phyloP scores from a whole-genome alignment of 2,329 filamentous ascomycete genomes.

The Diaporthe sp. region DNA sequence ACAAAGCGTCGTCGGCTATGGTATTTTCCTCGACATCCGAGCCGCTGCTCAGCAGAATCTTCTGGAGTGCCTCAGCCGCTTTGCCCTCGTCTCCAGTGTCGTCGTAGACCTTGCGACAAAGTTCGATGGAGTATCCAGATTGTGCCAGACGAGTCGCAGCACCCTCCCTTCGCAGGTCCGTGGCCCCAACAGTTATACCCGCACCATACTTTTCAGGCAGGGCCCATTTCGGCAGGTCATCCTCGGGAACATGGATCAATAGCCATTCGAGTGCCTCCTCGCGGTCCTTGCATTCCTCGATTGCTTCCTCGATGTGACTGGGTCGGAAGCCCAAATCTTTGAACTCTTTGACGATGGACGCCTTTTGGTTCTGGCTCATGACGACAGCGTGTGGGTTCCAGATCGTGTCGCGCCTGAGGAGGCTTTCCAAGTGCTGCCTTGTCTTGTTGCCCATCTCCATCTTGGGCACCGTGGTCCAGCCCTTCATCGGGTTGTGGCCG shows the following conservation, averaged over 20 bases:
- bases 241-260: conserved; percentile 95
- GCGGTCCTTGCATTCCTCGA: conserved; percentile 87
- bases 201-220: conserved; percentile 93
- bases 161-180: conserved; percentile 84
- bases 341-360: conserved; percentile 79
- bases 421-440: conserved; percentile 81
- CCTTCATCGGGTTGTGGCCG: conserved; percentile 70
- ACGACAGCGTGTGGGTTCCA: conserved; percentile 88
- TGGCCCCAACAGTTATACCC: conserved; percentile 87
- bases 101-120: conserved; percentile 85
- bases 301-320: conserved; percentile 91
- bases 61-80: conserved; percentile 85
- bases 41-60: conserved; percentile 70
- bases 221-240: conserved; percentile 94
- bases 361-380: conserved; percentile 71
- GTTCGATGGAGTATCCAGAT: conserved; percentile 86
- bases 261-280: conserved; percentile 97
- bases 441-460: conserved; percentile 93
- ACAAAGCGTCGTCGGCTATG: conserved; percentile 47
- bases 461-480: conserved; percentile 88
- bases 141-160: conserved; percentile 85
- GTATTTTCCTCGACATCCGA: conserved; percentile 43
- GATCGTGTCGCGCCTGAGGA: conserved; percentile 82
- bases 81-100: conserved; percentile 78
- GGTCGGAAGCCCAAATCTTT: conserved; percentile 86